Base-by-base conservation (phyloP, 2,329 filamentous ascomycete species). In the Neoarthrinium moseri region DNA sequence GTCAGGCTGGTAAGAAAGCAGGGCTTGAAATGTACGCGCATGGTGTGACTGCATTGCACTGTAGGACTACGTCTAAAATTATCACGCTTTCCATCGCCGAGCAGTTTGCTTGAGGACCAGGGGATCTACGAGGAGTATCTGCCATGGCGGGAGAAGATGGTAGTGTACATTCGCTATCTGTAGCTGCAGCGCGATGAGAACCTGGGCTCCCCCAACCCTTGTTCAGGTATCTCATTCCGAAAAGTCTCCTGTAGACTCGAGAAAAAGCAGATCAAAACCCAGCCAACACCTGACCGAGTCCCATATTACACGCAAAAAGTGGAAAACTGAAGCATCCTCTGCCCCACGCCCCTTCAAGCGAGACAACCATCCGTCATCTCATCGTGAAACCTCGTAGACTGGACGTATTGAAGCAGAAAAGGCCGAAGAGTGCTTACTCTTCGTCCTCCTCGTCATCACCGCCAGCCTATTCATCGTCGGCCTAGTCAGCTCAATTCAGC, bases 401-500 rank as follows among this genome's bases (percentile, higher is more conserved):
- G 63, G 64, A 54, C 53, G 56, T 52, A 61, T 61, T 40, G 30
- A 43, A 38, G 47, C 23, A 22, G 41, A 40, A 46, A 38, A 30
- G 29, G 40, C 20, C 20, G 27, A 22, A 15, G 42, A 37, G 26
- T 21, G 23, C 21, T 45, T 47, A 50, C 34, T 55, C 58, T 45
- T 60, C 58, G 44, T 57, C 58, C 34, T 55, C 58, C 46, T 60
- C 58, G 44, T 57, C 58, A 60, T 85, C 82, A 58, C 76, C 80
- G 51, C 84, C 77, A 63, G 79, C 78, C 77, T 84, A 66, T 58
- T 62, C 59, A 41, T 61, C 59, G 48, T 62, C 62, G 56, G 57
- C 61, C 59, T 62, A 54, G 53, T 57, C 35, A 52, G 56, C 50
- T 17, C 46, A 33, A 27, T 43, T 52, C 39, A 53, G 47, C 43